These are phyloP conservation scores for Fusarium keratoplasticum DNA, from an alignment of 2,329 filamentous ascomycete genomes.

Conservation along the genomic window DNA sequence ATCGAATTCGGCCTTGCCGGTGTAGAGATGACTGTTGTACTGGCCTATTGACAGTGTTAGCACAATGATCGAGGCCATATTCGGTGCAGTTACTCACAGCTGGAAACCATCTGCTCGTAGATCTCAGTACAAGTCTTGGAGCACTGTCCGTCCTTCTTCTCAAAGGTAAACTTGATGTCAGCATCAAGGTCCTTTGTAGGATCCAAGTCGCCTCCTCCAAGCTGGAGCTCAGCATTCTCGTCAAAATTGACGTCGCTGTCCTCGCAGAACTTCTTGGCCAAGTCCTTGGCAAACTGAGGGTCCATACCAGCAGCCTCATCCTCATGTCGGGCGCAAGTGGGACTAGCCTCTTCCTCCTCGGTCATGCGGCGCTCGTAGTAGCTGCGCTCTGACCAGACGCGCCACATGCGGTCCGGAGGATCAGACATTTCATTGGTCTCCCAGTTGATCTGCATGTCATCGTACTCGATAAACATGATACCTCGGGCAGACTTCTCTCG, in stretches of 20 bases:
- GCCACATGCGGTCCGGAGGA: not conserved
- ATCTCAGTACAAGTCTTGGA: slow-evolving; percentile 10
- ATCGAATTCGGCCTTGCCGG: not conserved
- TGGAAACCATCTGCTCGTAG: not conserved
- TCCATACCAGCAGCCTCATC: not conserved
- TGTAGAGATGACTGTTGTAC: not conserved
- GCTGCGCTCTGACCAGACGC: slow-evolving; percentile 7
- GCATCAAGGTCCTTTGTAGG: slow-evolving; percentile 7
- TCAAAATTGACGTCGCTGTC: not conserved
- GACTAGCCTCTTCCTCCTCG: not conserved
- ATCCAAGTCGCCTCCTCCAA: slow-evolving; percentile 18
- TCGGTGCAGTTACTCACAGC: not conserved
- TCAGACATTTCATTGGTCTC: not conserved
- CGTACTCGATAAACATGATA: slow-evolving; percentile 8
- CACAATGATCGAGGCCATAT: not conserved
- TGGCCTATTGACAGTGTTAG: not conserved
- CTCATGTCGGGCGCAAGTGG: not conserved
- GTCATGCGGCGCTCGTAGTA: slow-evolving; percentile 6
- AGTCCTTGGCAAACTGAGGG: not conserved
- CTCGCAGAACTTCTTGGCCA: not conserved
- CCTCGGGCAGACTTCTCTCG: slow-evolving; percentile 1
- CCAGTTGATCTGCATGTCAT: not conserved
- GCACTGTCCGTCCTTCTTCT: slow-evolving; percentile 10
- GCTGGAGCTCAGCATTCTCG: slow-evolving; percentile 11
- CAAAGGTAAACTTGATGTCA: slow-evolving; percentile 15